Evolutionary conservation across 1,284 basidiomycete genomes (phyloP), one percentile per base, ranked within the genome.

Genomic region (Cystodermella granulosa): DNA sequence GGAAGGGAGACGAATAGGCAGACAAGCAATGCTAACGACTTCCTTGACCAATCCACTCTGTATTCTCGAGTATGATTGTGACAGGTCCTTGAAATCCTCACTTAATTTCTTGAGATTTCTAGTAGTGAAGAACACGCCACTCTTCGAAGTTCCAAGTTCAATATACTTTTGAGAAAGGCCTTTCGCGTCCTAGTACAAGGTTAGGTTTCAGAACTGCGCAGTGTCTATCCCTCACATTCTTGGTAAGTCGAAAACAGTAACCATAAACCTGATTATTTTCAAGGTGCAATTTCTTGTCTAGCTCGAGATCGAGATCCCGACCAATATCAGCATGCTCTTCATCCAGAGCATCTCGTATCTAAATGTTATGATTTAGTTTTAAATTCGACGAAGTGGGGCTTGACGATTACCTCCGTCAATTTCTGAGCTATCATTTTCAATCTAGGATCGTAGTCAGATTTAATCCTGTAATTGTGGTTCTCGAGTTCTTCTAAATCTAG

Each of bases 241-340:
- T 96, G 5, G 93, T 96, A 31, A 98, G 68, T 18, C 96, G 75
- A 69, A 98, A 89, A 58, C 90, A 94, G 63, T 98, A 96, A 3
- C 94, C 94, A 62, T 97, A 93, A 4, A 83, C 79, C 48, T 80
- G 78, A 50, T 88, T 91, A 59, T 96, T 95, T 70, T 99, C 96
- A 24, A 99, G 74, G 66, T 98, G 94, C 16, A 98, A 72, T 69
- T 98, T 98, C 72, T 97, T 96, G 61, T 96, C 91, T 2, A 91
- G 78, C 26, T 95, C 92, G n/a, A 98, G 61, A 4, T 75, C 79
- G 2, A 98, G 75, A 43, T 92, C 87, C 5, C 74, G 68, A 5
- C 87, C 89, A 0, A 84, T 85, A 3, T 73, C 60, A 14, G 74
- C 70, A 62, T 98, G 95, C 63, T 97, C 91, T 5, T 76, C 75